Evolutionary conservation across 2,329 filamentous ascomycete genomes (phyloP), one percentile per base, ranked within the genome.

Genomic region (Fusarium anguioides): DNA sequence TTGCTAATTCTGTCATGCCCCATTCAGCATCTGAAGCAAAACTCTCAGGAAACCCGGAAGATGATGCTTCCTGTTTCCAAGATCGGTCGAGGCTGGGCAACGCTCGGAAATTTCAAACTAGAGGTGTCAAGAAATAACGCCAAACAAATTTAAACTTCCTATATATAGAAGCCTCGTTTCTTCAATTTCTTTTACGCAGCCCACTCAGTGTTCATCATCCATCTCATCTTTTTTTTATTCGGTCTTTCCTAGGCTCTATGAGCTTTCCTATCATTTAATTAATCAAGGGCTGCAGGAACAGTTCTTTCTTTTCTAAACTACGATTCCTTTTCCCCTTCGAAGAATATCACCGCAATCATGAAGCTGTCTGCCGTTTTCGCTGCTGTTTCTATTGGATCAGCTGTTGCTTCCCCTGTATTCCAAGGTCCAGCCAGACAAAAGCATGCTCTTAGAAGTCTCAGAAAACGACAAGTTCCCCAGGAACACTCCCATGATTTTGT

Each of bases 391-490:
- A 31, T 51, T 7, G 58, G 27, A 20, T 18, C 44, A 3, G 58
- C 58, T 2, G 40, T 46, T 14, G 58, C 58, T 12, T 54, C 58
- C 2, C 58, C 58, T 3, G 55, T 61, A 1, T 60, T 61, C 17
- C 46, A 46, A 15, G 8, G 21, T 15, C 39, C 56, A 17, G 3
- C 26, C 23, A 5, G 33, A 9, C 5, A 36, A 27, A 26, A 52
- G 18, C 27, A 40, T 18, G 40, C 33, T 11, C 20, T 47, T 8
- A 49, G 37, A 14, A 61, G 61, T 11, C 20, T 47, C 11, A 49
- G 37, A 14, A 61, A 61, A 40, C 58, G 58, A 40, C 39, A 61
- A 4, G 58, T 61, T 15, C 58, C 58, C 0, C 58, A 61, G 20
- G 58, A 61, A 39, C 58, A 61, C 4, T 61, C 58, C 0, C 58